Conservation (phyloP, 2,329 filamentous ascomycete species). For the Phaeosphaeriaceae sp. region DNA sequence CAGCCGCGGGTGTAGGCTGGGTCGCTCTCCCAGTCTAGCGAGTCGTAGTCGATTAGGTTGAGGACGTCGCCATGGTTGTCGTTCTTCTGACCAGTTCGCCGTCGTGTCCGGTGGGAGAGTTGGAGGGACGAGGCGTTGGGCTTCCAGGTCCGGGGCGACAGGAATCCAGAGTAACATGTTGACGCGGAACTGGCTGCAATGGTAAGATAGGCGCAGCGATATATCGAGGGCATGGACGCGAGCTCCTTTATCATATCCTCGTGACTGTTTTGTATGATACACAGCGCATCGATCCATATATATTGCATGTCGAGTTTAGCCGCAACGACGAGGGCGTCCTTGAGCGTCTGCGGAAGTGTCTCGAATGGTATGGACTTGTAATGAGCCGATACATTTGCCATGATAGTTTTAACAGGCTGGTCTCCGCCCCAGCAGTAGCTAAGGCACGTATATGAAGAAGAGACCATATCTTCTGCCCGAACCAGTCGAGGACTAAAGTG, state of each 20-base stretch:
- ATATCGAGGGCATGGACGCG: neutral
- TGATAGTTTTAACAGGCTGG: neutral
- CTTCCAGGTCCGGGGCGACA: neutral
- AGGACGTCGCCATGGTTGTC: no score
- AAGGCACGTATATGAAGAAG: neutral
- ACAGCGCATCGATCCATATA: neutral
- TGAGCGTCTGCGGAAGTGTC: neutral
- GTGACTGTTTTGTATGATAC: neutral
- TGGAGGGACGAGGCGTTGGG: neutral
- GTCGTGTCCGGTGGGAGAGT: no score
- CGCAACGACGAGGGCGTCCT: neutral
- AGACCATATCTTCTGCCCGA: no score
- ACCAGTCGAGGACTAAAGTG: no score
- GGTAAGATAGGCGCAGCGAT: neutral
- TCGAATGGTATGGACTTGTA: neutral
- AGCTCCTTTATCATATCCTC: neutral
- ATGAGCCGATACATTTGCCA: neutral
- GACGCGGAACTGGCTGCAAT: neutral
- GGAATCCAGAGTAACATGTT: neutral
- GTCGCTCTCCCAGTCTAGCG: neutral
- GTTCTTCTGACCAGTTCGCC: no score
- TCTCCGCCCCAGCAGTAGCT: neutral
- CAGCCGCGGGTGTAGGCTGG: neutral
- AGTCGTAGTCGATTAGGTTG: no score
- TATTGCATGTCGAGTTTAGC: neutral